phyloP scores from a whole-genome alignment of 345 rosid genomes.

The Cardamine occulta region DNA sequence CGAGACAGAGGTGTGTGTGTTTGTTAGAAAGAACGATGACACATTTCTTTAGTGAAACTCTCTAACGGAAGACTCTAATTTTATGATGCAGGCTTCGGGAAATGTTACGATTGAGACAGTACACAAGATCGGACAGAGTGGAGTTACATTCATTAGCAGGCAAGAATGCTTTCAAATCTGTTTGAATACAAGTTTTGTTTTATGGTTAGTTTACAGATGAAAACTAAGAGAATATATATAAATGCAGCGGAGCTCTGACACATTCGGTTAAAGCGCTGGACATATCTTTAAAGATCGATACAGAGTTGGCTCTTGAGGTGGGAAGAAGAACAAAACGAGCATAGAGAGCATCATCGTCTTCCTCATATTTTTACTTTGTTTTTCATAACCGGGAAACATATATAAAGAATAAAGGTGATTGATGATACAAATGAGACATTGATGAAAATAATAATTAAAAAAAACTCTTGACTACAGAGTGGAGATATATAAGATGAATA shows the following conservation, averaged over 20 bases:
- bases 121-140: conserved; percentile 90
- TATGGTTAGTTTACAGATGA: conserved; percentile 8
- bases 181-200: background rate
- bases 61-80: background rate
- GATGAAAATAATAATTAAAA: conserved; percentile 1
- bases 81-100: conserved; percentile 78
- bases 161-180: conserved; percentile 10
- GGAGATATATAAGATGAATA: conserved; percentile 20
- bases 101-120: conserved; percentile 91
- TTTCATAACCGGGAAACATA: background rate
- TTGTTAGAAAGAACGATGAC: background rate
- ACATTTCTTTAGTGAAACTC: background rate
- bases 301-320: conserved; percentile 83
- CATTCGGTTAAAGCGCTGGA: conserved; percentile 95
- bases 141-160: conserved; percentile 96
- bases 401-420: conserved; percentile 25
- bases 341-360: conserved; percentile 6
- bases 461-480: conserved; percentile 4
- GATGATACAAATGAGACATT: background rate
- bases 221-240: background rate
- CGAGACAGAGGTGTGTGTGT: conserved; percentile 75
- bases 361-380: background rate
- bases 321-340: conserved; percentile 94
- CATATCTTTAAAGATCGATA: conserved; percentile 90
- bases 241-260: conserved; percentile 84